These are phyloP conservation scores for Coprinopsis cinerea DNA, from an alignment of 768 basidiomycete genomes.

Conservation along the genomic window DNA sequence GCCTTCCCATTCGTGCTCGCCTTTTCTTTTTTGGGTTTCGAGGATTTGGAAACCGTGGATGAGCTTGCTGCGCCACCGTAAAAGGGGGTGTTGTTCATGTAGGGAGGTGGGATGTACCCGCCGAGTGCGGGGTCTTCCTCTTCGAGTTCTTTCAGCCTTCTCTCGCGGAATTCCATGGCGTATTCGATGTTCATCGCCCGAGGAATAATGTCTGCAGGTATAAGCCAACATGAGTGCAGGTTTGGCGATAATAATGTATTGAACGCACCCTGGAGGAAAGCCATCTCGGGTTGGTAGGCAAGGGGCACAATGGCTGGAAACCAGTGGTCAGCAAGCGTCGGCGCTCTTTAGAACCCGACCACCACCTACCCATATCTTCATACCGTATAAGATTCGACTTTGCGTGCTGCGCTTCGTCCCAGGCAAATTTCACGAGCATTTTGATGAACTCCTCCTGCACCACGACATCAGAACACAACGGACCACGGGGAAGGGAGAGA, in stretches of 20 bases:
- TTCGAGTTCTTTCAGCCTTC: constrained; percentile 30
- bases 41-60: not conserved
- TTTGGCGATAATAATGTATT: not conserved
- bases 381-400: constrained; percentile 56
- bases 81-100: constrained; percentile 19
- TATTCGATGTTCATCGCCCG: constrained; percentile 50
- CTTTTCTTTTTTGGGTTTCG: not conserved
- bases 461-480: constrained; percentile 8
- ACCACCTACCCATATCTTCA: constrained; percentile 64
- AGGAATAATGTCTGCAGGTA: constrained; percentile 57
- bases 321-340: constrained; percentile 9
- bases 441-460: constrained; percentile 85
- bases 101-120: constrained; percentile 21
- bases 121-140: constrained; percentile 53
- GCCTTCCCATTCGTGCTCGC: not conserved
- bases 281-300: constrained; percentile 60
- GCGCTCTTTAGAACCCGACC: not conserved
- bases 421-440: constrained; percentile 62
- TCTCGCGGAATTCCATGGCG: constrained; percentile 43
- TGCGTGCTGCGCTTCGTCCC: constrained; percentile 55
- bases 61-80: not conserved
- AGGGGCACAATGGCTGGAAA: constrained; percentile 46
- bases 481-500: constrained; percentile 4
- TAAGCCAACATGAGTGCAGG: not conserved
- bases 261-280: constrained; percentile 63